These are phyloP conservation scores for Acacia pycnantha DNA, from an alignment of 331 rosid species.

Conservation along the genomic window DNA sequence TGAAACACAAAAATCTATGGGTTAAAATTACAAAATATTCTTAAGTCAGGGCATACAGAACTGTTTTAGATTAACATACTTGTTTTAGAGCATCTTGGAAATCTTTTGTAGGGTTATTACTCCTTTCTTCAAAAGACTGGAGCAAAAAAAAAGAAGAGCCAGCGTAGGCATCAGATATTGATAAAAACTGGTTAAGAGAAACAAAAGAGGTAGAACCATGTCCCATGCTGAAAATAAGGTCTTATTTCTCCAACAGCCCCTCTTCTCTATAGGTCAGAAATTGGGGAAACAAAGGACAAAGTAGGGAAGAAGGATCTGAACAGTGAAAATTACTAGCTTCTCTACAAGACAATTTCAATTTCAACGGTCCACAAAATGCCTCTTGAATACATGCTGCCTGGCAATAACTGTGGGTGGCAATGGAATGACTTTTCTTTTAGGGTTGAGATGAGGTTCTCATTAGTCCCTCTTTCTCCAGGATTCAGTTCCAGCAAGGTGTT, in stretches of 20 bases:
- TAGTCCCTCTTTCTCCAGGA: slow-evolving; percentile 10
- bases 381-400: not conserved
- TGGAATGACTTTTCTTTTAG: not conserved
- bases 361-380: not conserved
- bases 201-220: not conserved
- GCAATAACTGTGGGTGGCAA: not conserved
- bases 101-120: slow-evolving; percentile 53
- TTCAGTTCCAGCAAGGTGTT: slow-evolving; percentile 11
- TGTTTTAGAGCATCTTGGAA: slow-evolving; percentile 60
- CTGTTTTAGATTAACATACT: slow-evolving; percentile 30
- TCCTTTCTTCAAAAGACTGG: slow-evolving; percentile 60
- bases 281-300: not conserved
- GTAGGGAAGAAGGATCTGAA: slow-evolving; percentile 11
- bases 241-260: slow-evolving; percentile 24
- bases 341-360: not conserved
- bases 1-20: slow-evolving; percentile 8
- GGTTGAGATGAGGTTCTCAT: slow-evolving; percentile 8
- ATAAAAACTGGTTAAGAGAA: slow-evolving; percentile 6
- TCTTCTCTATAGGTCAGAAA: slow-evolving; percentile 13
- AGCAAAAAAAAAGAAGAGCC: not conserved
- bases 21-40: not conserved
- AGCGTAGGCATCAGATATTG: slow-evolving; percentile 18
- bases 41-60: slow-evolving; percentile 14
- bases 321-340: not conserved
- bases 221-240: slow-evolving; percentile 1